Base-by-base conservation (phyloP, 306 rosid species). In the Spatholobus suberectus region DNA sequence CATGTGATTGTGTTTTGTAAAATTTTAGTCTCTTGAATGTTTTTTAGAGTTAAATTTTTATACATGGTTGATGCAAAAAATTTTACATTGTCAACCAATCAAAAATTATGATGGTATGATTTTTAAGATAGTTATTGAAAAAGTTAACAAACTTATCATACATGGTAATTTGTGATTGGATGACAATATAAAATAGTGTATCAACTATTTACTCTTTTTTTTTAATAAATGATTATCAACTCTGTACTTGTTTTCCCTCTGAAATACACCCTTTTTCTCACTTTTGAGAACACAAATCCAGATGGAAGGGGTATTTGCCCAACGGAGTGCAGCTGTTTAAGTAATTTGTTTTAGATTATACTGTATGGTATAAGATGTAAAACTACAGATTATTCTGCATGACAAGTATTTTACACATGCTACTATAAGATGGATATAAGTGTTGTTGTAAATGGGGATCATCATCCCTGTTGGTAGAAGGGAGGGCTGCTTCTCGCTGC, bases 311-410 rank as follows among this genome's bases (percentile, higher is more conserved):
- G 67, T 12, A 67, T 83, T n/a, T 71, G 38, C 51, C 34, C 14
- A 40, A 70, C 58, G 41, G 46, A 76, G 29, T 15, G 32, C 41
- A 66, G 35, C 40, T 18, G 52, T 21, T 46, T 58, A 46, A 59
- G 79, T 83, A 13, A 35, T 47, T 23, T 83, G 55, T 69, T 55
- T 59, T 35, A 47, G 26, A 38, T 27, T 40, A 14, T 78, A 54
- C 37, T 65, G 47, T 15, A 69, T 58, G 41, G 44, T 54, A 41
- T 71, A 24, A 15, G 32, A 4, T 63, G 23, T 23, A 43, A 54
- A 17, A 43, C 41, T 54, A 51, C 70, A 72, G 23, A n/a, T 71
- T 51, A 3, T 82, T 59, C 32, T 52, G 41, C 21, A 23, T 41
- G 75, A 61, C 26, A 46, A 34, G 59, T 57, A 49, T 67, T 75